These are phyloP conservation scores for Hawksworthiomyces lignivorus DNA, from an alignment of 2,329 filamentous ascomycete genomes.

Conservation along the genomic window DNA sequence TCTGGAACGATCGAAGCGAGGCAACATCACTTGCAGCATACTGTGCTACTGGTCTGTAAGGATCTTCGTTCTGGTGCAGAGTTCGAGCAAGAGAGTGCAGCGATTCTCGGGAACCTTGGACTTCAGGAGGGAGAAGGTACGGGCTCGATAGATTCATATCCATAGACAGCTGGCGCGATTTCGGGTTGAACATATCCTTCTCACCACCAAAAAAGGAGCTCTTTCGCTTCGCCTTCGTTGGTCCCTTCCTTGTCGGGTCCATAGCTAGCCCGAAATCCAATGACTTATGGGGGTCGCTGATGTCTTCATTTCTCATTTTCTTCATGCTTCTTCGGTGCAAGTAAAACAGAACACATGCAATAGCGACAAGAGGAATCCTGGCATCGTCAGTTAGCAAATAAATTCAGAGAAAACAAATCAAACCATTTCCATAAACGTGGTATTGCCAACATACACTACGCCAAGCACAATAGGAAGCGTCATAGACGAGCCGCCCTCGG, in stretches of 20 bases:
- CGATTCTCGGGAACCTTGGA: slow-evolving; percentile 76
- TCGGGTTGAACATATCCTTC: slow-evolving; percentile 39
- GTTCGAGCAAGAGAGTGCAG: slow-evolving; percentile 77
- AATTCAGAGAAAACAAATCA: neutral
- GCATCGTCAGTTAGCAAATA: slow-evolving; percentile 11
- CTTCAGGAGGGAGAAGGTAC: slow-evolving; percentile 81
- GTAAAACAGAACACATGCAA: slow-evolving; percentile 60
- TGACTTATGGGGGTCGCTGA: slow-evolving; percentile 78
- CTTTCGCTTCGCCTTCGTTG: slow-evolving; percentile 36
- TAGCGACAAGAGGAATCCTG: slow-evolving; percentile 69
- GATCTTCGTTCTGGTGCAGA: slow-evolving; percentile 69
- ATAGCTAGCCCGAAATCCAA: slow-evolving; percentile 83
- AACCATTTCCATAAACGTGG: neutral
- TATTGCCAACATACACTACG: slow-evolving; percentile 54
- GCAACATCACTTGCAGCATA: slow-evolving; percentile 51
- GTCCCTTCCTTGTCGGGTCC: slow-evolving; percentile 20
- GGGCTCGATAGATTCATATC: slow-evolving; percentile 72
- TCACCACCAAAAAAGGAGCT: slow-evolving; percentile 45
- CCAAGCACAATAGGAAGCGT: slow-evolving; percentile 62
- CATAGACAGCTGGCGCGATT: slow-evolving; percentile 56
- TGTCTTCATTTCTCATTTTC: slow-evolving; percentile 69
- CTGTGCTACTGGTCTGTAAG: slow-evolving; percentile 60
- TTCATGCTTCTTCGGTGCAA: slow-evolving; percentile 72
- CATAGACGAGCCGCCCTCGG: slow-evolving; percentile 44
- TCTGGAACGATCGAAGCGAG: slow-evolving; percentile 46